Percentiles rank a stretch among this genome's conserved stretches.
phyloP scores from a whole-genome alignment of 805 yeast species.

The Suhomyces tanzawaensis region DNA sequence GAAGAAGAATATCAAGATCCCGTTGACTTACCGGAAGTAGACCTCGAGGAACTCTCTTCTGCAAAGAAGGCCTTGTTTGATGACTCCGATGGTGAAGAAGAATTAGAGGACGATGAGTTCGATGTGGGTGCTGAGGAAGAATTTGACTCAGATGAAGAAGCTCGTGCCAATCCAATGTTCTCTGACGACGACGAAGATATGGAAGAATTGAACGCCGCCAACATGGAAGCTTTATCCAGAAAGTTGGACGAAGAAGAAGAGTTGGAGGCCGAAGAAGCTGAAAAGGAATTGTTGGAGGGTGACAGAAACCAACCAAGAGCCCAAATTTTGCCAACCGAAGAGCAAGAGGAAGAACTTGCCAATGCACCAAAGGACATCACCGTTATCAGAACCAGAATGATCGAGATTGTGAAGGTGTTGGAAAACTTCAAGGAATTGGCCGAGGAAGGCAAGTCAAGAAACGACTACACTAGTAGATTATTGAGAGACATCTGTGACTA shows the following conservation, averaged over 20 bases:
- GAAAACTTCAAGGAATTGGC: slow-evolving; percentile 82
- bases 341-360: slow-evolving; percentile 52
- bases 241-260: slow-evolving; percentile 60
- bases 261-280: slow-evolving; percentile 46
- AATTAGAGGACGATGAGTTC: slow-evolving; percentile 24
- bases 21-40: slow-evolving; percentile 60
- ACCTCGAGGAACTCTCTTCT: slow-evolving; percentile 59
- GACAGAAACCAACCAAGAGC: slow-evolving; percentile 70
- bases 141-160: slow-evolving; percentile 62
- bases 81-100: slow-evolving; percentile 63
- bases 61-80: slow-evolving; percentile 78
- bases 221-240: slow-evolving; percentile 76
- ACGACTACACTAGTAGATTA: slow-evolving; percentile 76
- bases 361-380: slow-evolving; percentile 70
- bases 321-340: slow-evolving; percentile 69
- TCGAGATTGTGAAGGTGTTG: slow-evolving; percentile 89
- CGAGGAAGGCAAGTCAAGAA: slow-evolving; percentile 83
- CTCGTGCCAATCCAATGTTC: slow-evolving; percentile 66
- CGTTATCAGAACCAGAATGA: slow-evolving; percentile 86
- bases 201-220: slow-evolving; percentile 72
- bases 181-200: slow-evolving; percentile 65
- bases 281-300: slow-evolving; percentile 56
- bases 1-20: slow-evolving; percentile 34
- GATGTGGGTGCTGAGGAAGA: slow-evolving; percentile 43
- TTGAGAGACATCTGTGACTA: slow-evolving; percentile 85